Evolutionary conservation across 306 rosid genomes (phyloP), one percentile per base, ranked within the genome.

Genomic region (Benincasa hispida): DNA sequence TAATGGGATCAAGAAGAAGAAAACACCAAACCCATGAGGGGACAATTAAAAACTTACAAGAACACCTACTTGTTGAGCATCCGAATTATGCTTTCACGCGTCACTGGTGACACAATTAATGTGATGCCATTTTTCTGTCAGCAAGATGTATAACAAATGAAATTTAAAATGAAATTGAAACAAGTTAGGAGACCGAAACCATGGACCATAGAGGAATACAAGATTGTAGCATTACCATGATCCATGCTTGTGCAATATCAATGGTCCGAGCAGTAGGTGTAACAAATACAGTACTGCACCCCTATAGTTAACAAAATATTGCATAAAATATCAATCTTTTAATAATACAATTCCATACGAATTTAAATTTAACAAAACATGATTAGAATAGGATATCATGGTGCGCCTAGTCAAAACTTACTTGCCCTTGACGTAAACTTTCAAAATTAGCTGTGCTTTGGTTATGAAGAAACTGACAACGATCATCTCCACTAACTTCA

Each of bases 181-280:
- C 67, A 45, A 57, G 57, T 32, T 58, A 32, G 78, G 51, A 83
- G 81, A 78, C 53, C 51, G 57, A 50, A 61, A 63, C 53, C 75
- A 74, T 8, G 9, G 51, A 51, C n/a, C 17, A 24, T 14, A 15
- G 37, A 59, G 37, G 5, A 59, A 75, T 80, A 13, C 27, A 60
- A 39, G 13, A 63, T 80, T 50, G 48, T 4, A 57, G 51, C 19
- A 80, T 82, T 86, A 93, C 98, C 98, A 91, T 93, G 86, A 89
- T 75, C 98, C 97, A 93, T 8, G 97, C 93, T 74, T 88, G 91
- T 34, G 93, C 91, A 61, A 93, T 91, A 86, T 91, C 98, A 77
- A 91, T 88, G 67, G 98, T 87, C 83, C 97, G 97, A 84, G 98
- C 98, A 12, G 98, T 91, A 87, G 97, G 92, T 58, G 98, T 91